Conservation (phyloP, 2,329 filamentous ascomycete genomes). For the Aspergillus candidus region DNA sequence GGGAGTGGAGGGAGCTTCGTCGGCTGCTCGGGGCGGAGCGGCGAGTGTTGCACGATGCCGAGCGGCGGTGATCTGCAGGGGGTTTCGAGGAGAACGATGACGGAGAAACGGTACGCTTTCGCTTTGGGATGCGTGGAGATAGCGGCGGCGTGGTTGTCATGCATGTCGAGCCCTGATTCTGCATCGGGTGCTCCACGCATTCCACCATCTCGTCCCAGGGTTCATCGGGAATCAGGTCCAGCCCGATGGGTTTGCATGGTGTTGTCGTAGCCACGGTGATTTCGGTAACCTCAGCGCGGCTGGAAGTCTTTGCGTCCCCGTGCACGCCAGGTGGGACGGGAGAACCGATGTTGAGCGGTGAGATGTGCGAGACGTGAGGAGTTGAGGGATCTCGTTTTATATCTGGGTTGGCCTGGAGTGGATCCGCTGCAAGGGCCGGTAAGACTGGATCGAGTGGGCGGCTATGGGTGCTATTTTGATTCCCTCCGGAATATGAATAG, state of each 20-base stretch:
- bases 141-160: not conserved
- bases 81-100: slow-evolving; percentile 26
- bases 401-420: not conserved
- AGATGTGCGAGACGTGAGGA: not conserved
- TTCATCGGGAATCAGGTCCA: not conserved
- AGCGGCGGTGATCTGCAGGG: slow-evolving; percentile 20
- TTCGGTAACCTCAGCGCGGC: slow-evolving; percentile 2
- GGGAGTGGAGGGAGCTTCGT: slow-evolving; percentile 25
- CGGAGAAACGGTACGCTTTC: slow-evolving; percentile 23
- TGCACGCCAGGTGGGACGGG: slow-evolving; percentile 4
- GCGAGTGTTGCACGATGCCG: slow-evolving; percentile 30
- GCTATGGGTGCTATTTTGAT: not conserved
- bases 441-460: not conserved
- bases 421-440: not conserved
- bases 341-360: too few relatives aligned
- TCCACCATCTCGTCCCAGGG: slow-evolving; percentile 4
- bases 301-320: not conserved
- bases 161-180: not conserved
- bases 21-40: slow-evolving; percentile 23
- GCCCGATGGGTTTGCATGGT: not conserved
- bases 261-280: slow-evolving; percentile 8
- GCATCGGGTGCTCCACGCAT: not conserved
- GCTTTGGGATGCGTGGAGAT: slow-evolving; percentile 10
- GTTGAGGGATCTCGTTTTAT: not conserved
- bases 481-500: too few relatives aligned